Conservation (phyloP, 495 filamentous ascomycete genomes). For the Xylaria sp. region DNA sequence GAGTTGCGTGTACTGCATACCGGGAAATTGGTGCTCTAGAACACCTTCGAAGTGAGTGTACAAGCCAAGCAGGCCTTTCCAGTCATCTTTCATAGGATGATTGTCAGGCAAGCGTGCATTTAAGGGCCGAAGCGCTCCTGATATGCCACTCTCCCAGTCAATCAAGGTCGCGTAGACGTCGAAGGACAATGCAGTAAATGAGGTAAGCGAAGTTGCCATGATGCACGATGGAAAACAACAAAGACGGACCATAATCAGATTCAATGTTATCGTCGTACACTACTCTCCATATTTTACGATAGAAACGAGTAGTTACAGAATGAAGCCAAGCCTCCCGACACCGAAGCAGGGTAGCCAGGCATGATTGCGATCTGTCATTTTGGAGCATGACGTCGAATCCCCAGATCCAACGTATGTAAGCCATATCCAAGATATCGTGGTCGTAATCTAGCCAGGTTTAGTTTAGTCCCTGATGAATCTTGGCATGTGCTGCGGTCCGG, state of each 20-base stretch:
- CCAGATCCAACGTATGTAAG: slow-evolving; percentile 10
- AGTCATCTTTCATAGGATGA: neutral
- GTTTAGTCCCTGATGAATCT: slow-evolving; percentile 2
- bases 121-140: neutral
- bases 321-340: neutral
- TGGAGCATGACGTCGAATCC: neutral
- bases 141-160: neutral
- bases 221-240: neutral
- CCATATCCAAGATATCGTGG: neutral
- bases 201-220: neutral
- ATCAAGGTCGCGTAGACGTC: slow-evolving; percentile 3
- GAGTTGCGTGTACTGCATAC: neutral
- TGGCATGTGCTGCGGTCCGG: slow-evolving; percentile 6
- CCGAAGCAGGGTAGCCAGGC: neutral
- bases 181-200: slow-evolving; percentile 2
- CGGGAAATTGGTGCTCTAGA: neutral
- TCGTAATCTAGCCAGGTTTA: neutral
- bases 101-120: neutral
- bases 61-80: neutral
- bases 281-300: neutral
- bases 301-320: neutral
- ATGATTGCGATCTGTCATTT: neutral
- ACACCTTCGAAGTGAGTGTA: neutral
- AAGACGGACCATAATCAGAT: neutral
- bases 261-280: neutral